Conservation (phyloP, 139 green algal species). For the Coelastrella sp. region DNA sequence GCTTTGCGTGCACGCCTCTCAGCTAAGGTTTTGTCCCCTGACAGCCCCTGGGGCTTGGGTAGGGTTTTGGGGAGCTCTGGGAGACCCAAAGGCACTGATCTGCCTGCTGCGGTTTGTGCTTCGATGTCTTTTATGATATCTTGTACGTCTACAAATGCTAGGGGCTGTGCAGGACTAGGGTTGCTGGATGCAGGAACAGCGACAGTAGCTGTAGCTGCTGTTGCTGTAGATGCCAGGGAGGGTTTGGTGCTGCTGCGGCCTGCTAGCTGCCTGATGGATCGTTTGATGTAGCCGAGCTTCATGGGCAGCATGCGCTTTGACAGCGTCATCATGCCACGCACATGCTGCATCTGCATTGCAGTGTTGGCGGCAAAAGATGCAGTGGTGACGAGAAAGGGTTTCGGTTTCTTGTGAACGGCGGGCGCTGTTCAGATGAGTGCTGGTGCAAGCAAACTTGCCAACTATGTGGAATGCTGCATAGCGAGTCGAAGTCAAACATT, state of each 20-base stretch:
- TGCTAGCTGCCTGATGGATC: slow-evolving; percentile 40
- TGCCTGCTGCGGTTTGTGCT: background rate
- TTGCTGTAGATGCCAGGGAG: background rate
- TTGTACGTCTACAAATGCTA: slow-evolving; percentile 27
- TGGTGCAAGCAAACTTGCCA: no score
- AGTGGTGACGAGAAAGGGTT: no score
- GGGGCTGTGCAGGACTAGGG: background rate
- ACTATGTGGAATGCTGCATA: no score
- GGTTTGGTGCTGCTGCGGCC: background rate
- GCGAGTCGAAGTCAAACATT: no score
- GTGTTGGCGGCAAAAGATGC: no score
- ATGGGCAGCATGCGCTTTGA: slow-evolving; percentile 78
- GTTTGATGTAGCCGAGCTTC: slow-evolving; percentile 60
- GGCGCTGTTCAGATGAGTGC: no score
- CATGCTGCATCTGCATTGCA: slow-evolving; percentile 47
- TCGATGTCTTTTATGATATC: slow-evolving; percentile 45
- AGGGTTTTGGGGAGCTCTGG: background rate
- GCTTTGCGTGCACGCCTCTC: slow-evolving; percentile 33
- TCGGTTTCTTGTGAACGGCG: no score
- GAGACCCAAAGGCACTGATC: background rate
- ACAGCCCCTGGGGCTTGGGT: background rate
- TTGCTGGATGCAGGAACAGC: background rate
- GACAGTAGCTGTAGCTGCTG: background rate
- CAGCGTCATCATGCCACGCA: slow-evolving; percentile 63
- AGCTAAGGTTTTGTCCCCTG: background rate